Evolutionary conservation across 1,284 basidiomycete species (phyloP), one percentile per base, ranked within the genome.

Genomic region (Bjerkandera adusta): DNA sequence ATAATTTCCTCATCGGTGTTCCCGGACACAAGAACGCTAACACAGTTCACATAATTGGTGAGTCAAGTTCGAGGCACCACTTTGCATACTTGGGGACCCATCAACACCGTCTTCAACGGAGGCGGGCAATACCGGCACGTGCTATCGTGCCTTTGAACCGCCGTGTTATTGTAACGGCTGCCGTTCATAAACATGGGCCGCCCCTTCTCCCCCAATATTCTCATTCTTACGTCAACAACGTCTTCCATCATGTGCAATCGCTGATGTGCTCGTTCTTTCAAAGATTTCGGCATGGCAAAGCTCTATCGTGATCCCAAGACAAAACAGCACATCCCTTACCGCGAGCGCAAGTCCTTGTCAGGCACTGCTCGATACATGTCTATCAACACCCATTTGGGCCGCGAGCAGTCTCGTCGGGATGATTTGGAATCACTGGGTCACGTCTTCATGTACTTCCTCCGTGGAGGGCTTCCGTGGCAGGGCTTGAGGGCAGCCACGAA

Each of bases 291-390:
- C 58, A 91, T 99, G 78, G 95, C 96, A 43, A 99, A 98, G 70
- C 94, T 97, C 70, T 98, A 97, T 72, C 88, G 96, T 47, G 96
- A 99, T 71, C 95, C 96, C 15, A 97, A 96, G 76, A 96, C 93
- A 4, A 95, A 96, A 68, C 79, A 92, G 41, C 96, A 99, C 70
- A 98, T 98, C 53, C 96, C 96, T 22, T 99, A 99, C 74, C 83
- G 96, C 57, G 96, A 99, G 72, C 93, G 96, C 71, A 98, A 98
- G 79, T 97, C 93, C 56, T 72, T 98, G 47, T 97, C 93, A 13
- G 97, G 96, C 39, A 98, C 96, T 18, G 96, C 96, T 39, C 89
- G 96, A 46, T 99, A 98, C 76, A 98, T 97, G 76, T 96, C 92
- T 36, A 98, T 98, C 78, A 98, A 98, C 70, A 98, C 96, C 18